Conservation (phyloP, 2,329 filamentous ascomycete species). For the Xylaria sp. region DNA sequence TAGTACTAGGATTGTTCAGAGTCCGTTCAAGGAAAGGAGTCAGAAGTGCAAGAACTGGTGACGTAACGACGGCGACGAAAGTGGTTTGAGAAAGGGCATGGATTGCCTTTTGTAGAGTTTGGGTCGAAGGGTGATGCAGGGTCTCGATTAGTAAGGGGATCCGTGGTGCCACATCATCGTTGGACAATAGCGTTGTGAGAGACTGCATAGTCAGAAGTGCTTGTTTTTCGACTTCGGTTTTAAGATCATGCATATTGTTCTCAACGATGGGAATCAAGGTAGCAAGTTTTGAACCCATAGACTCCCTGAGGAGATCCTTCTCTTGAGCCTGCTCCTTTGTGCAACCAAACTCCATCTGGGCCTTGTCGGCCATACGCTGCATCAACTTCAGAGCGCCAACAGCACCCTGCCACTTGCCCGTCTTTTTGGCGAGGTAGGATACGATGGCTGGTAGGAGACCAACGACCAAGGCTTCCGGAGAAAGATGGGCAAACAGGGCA, state of each 20-base stretch:
- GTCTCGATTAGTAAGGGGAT: constrained; percentile 93
- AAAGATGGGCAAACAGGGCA: constrained; percentile 81
- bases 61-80: constrained; percentile 97
- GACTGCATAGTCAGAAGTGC: constrained; percentile 92
- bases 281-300: constrained; percentile 89
- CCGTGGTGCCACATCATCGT: constrained; percentile 93
- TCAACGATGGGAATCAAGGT: constrained; percentile 91
- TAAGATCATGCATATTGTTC: constrained; percentile 94
- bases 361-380: constrained; percentile 94
- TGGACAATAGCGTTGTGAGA: constrained; percentile 87
- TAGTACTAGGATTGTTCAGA: constrained; percentile 88
- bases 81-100: constrained; percentile 97
- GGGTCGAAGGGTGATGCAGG: constrained; percentile 91
- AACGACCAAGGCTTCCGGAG: constrained; percentile 82
- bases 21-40: constrained; percentile 95
- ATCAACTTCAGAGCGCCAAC: constrained; percentile 86
- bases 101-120: constrained; percentile 93
- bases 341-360: constrained; percentile 80
- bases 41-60: constrained; percentile 90
- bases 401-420: constrained; percentile 97
- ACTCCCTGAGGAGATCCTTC: constrained; percentile 89
- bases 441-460: constrained; percentile 81
- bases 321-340: constrained; percentile 85
- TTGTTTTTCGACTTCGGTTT: constrained; percentile 87
- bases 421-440: constrained; percentile 81